Evolutionary conservation across 257 asterid species (phyloP).

Genomic region (Penstemon newberryi): DNA sequence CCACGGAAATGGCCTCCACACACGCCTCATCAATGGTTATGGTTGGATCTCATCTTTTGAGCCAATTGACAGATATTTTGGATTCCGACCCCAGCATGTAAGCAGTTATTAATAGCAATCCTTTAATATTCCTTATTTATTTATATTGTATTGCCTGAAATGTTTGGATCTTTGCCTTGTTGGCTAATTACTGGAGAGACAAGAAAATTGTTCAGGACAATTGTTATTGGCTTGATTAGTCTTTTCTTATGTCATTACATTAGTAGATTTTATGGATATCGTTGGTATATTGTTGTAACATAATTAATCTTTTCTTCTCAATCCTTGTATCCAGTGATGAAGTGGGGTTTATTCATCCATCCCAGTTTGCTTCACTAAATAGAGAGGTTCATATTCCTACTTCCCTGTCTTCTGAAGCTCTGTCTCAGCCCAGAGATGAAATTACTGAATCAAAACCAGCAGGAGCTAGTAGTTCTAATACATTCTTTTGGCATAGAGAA

Average conservation of each 20-base stretch:
- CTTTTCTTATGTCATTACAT: background rate
- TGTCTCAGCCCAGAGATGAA: slow-evolving; percentile 27
- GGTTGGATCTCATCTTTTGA: slow-evolving; percentile 41
- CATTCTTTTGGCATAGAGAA: slow-evolving; percentile 60
- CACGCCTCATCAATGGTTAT: slow-evolving; percentile 31
- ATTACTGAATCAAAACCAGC: slow-evolving; percentile 22
- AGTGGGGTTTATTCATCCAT: slow-evolving; percentile 87
- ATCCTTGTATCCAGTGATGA: slow-evolving; percentile 58
- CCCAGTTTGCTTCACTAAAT: slow-evolving; percentile 59
- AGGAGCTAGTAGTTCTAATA: slow-evolving; percentile 29
- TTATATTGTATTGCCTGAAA: background rate
- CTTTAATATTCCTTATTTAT: background rate
- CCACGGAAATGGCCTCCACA: no score
- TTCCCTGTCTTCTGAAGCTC: slow-evolving; percentile 18
- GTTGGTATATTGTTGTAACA: background rate
- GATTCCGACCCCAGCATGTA: slow-evolving; percentile 71
- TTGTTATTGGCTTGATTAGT: background rate
- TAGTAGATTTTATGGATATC: background rate
- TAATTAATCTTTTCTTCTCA: slow-evolving; percentile 11
- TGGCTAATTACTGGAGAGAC: no score
- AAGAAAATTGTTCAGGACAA: no score
- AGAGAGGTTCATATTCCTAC: slow-evolving; percentile 33
- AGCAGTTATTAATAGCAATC: slow-evolving; percentile 9
- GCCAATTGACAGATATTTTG: slow-evolving; percentile 56
- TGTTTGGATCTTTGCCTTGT: background rate